phyloP scores from a whole-genome alignment of 163 green algal species.

The Picocystis sp. region DNA sequence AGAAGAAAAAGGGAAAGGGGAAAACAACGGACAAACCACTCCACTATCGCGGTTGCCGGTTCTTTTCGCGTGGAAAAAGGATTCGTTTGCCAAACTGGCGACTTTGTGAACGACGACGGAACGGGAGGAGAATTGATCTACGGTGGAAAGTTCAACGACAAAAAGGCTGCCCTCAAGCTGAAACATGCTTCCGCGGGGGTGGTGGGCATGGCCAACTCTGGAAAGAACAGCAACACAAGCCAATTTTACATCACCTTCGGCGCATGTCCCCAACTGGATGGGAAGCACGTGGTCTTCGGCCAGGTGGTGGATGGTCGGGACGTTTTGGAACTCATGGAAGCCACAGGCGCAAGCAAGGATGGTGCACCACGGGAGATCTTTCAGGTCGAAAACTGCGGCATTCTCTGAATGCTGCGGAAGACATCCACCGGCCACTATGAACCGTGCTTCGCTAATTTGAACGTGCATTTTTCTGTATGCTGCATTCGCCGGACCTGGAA shows the following conservation, averaged over 20 bases:
- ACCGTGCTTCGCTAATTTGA: no score
- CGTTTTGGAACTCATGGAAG: neutral
- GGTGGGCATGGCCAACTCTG: constrained; percentile 18
- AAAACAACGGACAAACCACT: constrained; percentile 1
- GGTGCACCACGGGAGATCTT: no score
- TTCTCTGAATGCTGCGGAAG: no score
- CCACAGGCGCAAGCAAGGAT: no score
- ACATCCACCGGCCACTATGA: no score
- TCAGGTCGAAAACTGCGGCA: no score
- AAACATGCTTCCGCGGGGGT: constrained; percentile 6
- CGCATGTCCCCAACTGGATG: constrained; percentile 11
- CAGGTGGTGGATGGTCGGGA: constrained; percentile 26
- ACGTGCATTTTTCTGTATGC: no score
- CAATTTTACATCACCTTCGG: constrained; percentile 23
- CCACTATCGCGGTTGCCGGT: constrained; percentile 1
- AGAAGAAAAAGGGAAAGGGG: neutral
- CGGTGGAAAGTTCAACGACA: constrained; percentile 5
- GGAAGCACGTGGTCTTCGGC: constrained; percentile 32
- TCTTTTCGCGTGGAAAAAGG: neutral
- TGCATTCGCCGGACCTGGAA: no score
- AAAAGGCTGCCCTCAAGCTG: constrained; percentile 3
- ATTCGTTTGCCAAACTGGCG: neutral
- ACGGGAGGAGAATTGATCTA: no score
- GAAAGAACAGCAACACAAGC: constrained; percentile 21
- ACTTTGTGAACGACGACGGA: no score